Conservation (phyloP, 371 early-diverging fungal species). For the Circinella umbellata region DNA sequence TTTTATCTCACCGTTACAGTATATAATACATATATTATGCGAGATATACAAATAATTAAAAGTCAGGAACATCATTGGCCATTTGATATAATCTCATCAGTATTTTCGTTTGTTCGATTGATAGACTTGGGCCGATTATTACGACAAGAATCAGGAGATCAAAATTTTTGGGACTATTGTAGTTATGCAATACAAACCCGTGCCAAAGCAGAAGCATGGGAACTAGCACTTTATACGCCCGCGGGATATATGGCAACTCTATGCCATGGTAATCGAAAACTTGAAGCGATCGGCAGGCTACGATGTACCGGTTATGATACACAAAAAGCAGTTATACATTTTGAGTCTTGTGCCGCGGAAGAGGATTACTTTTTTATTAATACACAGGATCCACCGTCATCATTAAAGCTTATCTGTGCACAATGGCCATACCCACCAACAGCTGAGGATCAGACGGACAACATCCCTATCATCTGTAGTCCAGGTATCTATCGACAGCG, state of each 20-base stretch:
- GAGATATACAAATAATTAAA: background rate
- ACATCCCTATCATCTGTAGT: background rate
- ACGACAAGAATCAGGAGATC: constrained; percentile 3
- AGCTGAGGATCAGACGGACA: constrained; percentile 10
- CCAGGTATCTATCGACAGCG: constrained; percentile 2
- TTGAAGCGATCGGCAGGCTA: constrained; percentile 7
- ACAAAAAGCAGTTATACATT: constrained; percentile 2
- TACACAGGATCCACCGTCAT: background rate
- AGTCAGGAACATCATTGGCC: constrained; percentile 8
- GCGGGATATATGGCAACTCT: constrained; percentile 17
- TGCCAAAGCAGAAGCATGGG: constrained; percentile 21
- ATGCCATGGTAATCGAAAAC: constrained; percentile 15
- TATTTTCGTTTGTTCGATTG: constrained; percentile 12
- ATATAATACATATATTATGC: background rate
- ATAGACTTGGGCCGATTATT: constrained; percentile 14
- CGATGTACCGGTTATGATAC: constrained; percentile 18
- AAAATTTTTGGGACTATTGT: constrained; percentile 6
- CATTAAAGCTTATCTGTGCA: constrained; percentile 9
- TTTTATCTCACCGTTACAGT: background rate
- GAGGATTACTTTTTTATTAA: background rate
- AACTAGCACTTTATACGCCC: constrained; percentile 14
- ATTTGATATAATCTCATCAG: constrained; percentile 12
- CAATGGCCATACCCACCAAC: constrained; percentile 12
- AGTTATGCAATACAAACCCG: constrained; percentile 13
- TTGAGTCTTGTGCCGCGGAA: constrained; percentile 4